These are phyloP conservation scores for Yarrowia alimentaria DNA, from an alignment of 805 yeast species.

Conservation along the genomic window DNA sequence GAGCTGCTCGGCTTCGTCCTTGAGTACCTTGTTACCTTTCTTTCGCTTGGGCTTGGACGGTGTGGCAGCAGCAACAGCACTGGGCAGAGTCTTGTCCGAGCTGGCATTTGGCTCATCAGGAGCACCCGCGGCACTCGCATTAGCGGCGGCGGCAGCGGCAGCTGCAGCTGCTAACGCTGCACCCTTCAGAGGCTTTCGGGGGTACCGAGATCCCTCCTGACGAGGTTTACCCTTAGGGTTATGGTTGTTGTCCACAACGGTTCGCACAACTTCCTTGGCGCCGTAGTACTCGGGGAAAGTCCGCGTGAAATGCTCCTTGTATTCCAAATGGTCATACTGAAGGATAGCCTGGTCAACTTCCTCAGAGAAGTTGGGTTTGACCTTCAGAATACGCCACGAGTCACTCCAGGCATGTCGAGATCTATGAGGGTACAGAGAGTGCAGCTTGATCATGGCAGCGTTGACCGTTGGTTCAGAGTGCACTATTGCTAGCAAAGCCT, in stretches of 20 bases:
- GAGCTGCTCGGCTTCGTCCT: slow-evolving; percentile 16
- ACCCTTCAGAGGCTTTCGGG: slow-evolving; percentile 10
- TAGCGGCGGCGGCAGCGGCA: neutral
- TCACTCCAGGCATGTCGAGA: slow-evolving; percentile 25
- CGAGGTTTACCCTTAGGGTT: slow-evolving; percentile 21
- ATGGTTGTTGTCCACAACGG: slow-evolving; percentile 23
- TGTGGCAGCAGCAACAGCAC: neutral
- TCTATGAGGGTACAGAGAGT: slow-evolving; percentile 16
- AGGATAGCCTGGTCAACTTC: neutral
- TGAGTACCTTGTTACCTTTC: neutral
- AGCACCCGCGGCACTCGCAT: neutral
- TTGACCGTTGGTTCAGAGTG: slow-evolving; percentile 2
- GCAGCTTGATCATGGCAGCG: slow-evolving; percentile 17
- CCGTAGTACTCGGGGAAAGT: slow-evolving; percentile 22
- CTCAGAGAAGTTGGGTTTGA: neutral
- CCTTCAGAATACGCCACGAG: slow-evolving; percentile 13
- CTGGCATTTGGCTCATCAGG: slow-evolving; percentile 15
- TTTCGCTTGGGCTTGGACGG: slow-evolving; percentile 1
- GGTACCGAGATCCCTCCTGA: slow-evolving; percentile 21
- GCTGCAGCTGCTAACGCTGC: neutral
- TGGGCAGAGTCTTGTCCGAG: slow-evolving; percentile 6
- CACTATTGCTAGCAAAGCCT: slow-evolving; percentile 8
- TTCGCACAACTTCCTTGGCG: slow-evolving; percentile 24
- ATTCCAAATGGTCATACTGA: slow-evolving; percentile 11
- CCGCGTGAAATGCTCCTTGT: slow-evolving; percentile 3